These are phyloP conservation scores for Naganishia albida DNA, from an alignment of 1,284 basidiomycete genomes.

Conservation along the genomic window DNA sequence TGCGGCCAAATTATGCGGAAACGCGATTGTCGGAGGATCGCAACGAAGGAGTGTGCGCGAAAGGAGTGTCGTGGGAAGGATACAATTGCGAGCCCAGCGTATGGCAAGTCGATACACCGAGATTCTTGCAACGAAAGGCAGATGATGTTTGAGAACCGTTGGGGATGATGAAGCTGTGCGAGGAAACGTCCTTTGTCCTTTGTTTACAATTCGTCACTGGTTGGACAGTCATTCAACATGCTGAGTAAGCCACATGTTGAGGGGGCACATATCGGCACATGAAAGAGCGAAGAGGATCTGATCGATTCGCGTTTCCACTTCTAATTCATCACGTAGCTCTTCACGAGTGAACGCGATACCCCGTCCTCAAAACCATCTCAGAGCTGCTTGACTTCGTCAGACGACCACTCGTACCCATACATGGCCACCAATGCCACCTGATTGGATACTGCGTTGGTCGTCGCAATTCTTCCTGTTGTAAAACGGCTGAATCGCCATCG, in stretches of 20 bases:
- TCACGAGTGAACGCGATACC: no score
- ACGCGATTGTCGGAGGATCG: not conserved
- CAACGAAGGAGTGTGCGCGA: not conserved
- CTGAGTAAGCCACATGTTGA: slow-evolving; percentile 1
- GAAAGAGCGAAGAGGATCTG: not conserved
- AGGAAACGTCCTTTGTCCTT: no score
- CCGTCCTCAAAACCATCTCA: not conserved
- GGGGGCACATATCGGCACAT: not conserved
- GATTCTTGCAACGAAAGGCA: not conserved
- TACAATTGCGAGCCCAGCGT: not conserved
- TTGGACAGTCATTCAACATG: slow-evolving; percentile 1
- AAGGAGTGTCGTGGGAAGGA: slow-evolving; percentile 4
- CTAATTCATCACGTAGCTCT: no score
- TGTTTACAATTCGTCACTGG: slow-evolving; percentile 25
- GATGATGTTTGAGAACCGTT: not conserved
- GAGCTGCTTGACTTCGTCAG: not conserved
- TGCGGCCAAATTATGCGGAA: not conserved
- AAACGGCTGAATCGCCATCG: not conserved
- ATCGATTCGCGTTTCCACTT: not conserved
- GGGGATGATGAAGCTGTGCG: not conserved
- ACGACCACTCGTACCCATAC: not conserved
- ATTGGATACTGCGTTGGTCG: not conserved
- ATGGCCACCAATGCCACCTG: not conserved
- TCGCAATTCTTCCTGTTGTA: no score
- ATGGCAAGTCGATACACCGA: no score